These are phyloP conservation scores for Erigeron canadensis DNA, from an alignment of 129 eudicot genomes.

Conservation along the genomic window DNA sequence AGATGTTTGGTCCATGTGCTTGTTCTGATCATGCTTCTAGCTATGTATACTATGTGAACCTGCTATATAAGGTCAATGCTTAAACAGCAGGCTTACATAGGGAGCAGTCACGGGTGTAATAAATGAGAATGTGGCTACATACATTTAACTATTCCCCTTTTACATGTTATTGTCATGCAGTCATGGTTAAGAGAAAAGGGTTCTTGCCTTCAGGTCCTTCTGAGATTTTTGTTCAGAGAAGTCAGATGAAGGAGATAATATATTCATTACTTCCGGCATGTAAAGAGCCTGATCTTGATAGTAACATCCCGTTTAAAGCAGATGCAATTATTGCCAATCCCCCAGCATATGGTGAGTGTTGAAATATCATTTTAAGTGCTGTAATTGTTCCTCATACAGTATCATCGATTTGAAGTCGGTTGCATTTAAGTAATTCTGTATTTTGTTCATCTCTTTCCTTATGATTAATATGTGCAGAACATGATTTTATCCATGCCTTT, in stretches of 20 bases:
- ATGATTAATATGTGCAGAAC: no score
- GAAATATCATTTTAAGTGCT: background rate
- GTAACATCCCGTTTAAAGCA: slow-evolving; percentile 83
- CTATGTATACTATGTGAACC: background rate
- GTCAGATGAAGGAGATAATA: slow-evolving; percentile 89
- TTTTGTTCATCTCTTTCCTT: background rate
- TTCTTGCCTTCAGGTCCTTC: slow-evolving; percentile 99
- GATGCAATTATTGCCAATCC: slow-evolving; percentile 99
- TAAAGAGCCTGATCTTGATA: slow-evolving; percentile 83
- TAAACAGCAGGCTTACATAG: slow-evolving; percentile 15
- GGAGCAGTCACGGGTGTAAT: background rate
- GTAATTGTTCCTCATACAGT: background rate
- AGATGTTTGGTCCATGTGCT: slow-evolving; percentile 2
- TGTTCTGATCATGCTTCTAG: background rate
- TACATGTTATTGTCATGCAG: slow-evolving; percentile 37
- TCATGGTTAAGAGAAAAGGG: slow-evolving; percentile 98
- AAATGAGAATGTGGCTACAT: slow-evolving; percentile 9
- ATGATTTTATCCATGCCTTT: background rate
- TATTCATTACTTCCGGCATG: slow-evolving; percentile 87
- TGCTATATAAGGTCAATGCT: background rate
- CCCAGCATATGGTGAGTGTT: slow-evolving; percentile 81
- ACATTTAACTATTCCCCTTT: background rate
- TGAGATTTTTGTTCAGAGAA: slow-evolving; percentile 87
- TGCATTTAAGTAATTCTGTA: background rate
- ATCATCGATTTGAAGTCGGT: background rate